Conservation (phyloP, 768 basidiomycete genomes). For the Amanita jacksonii region DNA sequence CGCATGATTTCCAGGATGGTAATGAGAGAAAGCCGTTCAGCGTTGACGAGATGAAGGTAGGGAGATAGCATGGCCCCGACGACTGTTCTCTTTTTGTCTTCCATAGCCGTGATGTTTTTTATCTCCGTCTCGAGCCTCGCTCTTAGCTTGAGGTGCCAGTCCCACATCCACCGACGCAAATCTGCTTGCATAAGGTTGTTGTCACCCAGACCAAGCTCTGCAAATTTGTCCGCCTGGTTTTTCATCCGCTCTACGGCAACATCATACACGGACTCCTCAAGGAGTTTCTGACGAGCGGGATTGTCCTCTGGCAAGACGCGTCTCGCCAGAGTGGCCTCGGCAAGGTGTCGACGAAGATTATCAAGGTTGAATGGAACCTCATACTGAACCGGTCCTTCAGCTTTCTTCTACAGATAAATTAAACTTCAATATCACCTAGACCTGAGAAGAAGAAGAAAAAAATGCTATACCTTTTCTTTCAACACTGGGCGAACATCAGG, state of each 20-base stretch:
- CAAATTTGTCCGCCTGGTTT: constrained; percentile 50
- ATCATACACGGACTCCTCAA: constrained; percentile 82
- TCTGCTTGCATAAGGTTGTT: constrained; percentile 35
- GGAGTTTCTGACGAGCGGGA: constrained; percentile 65
- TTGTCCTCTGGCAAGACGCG: constrained; percentile 57
- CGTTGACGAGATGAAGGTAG: constrained; percentile 65
- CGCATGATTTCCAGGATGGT: constrained; percentile 88
- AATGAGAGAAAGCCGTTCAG: constrained; percentile 77
- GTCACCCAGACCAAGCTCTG: constrained; percentile 45
- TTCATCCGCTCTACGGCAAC: constrained; percentile 65
- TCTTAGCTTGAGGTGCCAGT: constrained; percentile 65
- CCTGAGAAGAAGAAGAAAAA: constrained; percentile 16
- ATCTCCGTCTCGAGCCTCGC: constrained; percentile 43
- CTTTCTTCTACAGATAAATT: neutral
- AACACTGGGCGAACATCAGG: constrained; percentile 58
- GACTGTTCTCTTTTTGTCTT: constrained; percentile 13
- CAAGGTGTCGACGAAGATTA: constrained; percentile 60
- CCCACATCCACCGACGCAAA: constrained; percentile 77
- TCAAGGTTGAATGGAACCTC: constrained; percentile 70
- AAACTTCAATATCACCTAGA: neutral
- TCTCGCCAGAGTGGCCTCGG: constrained; percentile 51
- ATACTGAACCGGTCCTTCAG: constrained; percentile 10
- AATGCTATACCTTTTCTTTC: constrained; percentile 26
- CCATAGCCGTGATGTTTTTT: constrained; percentile 29
- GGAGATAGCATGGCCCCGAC: constrained; percentile 34